phyloP scores from a whole-genome alignment of 352 stramenopile genomes.

The Pythium aquatile region DNA sequence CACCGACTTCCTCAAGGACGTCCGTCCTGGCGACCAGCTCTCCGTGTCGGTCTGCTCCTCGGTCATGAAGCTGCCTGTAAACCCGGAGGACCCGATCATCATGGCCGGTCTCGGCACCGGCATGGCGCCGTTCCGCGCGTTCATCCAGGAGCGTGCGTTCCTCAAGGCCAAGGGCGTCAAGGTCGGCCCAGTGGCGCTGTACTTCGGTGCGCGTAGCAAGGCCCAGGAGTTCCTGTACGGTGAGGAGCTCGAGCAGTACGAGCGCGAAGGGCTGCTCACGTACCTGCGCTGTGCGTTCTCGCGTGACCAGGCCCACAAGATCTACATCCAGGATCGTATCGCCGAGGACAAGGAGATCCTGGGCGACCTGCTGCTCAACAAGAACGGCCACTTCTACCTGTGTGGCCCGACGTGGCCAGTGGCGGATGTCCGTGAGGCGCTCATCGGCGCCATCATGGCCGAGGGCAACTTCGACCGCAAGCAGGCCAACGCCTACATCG shows the following conservation, averaged over 20 bases:
- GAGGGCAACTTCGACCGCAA: conserved; percentile 58
- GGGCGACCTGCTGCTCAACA: conserved; percentile 62
- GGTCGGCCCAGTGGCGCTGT: conserved; percentile 80
- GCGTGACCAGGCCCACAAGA: conserved; percentile 86
- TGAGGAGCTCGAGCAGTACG: conserved; percentile 87
- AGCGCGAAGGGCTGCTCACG: conserved; percentile 79
- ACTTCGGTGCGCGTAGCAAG: conserved; percentile 95
- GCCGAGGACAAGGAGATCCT: conserved; percentile 77
- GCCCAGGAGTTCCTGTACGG: conserved; percentile 96
- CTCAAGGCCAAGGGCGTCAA: conserved; percentile 57
- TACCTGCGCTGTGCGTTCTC: conserved; percentile 86
- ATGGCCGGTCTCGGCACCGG: conserved; percentile 88
- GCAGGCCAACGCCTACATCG: conserved; percentile 68
- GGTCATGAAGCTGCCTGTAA: conserved; percentile 74
- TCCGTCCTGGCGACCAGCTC: conserved; percentile 50
- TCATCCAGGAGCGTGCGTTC: conserved; percentile 86
- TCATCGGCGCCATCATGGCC: conserved; percentile 54
- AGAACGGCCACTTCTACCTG: conserved; percentile 86
- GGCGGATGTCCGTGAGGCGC: conserved; percentile 67
- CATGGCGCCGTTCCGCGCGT: conserved; percentile 90
- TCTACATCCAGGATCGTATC: conserved; percentile 90
- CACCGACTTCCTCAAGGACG: conserved; percentile 53
- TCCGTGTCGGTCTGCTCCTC: conserved; percentile 73
- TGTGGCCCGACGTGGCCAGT: conserved; percentile 84
- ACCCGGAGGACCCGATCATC: conserved; percentile 71